Conservation (phyloP, 306 rosid species). For the Gynostemma pentaphyllum region DNA sequence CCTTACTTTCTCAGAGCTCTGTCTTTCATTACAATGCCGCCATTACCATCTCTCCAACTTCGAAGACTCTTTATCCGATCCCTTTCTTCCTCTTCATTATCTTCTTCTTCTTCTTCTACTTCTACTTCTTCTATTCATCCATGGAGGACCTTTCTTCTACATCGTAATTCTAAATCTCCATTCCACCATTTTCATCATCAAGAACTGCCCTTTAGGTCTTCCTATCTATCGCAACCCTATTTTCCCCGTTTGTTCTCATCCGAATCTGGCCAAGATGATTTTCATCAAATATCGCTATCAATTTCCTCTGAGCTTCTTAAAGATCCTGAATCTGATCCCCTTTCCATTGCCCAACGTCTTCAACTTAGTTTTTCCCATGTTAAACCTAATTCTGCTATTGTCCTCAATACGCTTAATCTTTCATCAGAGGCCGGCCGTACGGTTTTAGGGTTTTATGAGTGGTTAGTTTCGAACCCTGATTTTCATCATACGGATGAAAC, state of each 20-base stretch:
- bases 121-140: constrained; percentile 11
- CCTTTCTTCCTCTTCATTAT: constrained; percentile 16
- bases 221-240: constrained; percentile 15
- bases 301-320: constrained; percentile 47
- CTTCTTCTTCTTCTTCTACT: neutral
- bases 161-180: constrained; percentile 11
- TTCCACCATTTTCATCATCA: constrained; percentile 19
- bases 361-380: constrained; percentile 58
- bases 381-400: constrained; percentile 29
- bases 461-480: constrained; percentile 43
- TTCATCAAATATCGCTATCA: constrained; percentile 34
- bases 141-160: neutral
- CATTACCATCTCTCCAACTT: constrained; percentile 45
- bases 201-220: constrained; percentile 8
- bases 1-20: neutral
- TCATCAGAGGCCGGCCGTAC: constrained; percentile 56
- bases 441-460: constrained; percentile 42
- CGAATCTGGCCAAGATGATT: constrained; percentile 11
- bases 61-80: constrained; percentile 39
- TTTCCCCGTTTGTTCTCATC: constrained; percentile 29
- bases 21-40: constrained; percentile 37
- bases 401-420: constrained; percentile 40
- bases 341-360: constrained; percentile 44
- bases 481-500: constrained; percentile 53
- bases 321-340: constrained; percentile 34